A percentile compares a stretch with the other conserved stretches of the same genome.
Evolutionary conservation across 306 rosid genomes (phyloP).

Genomic region (Prunus fruticosa): DNA sequence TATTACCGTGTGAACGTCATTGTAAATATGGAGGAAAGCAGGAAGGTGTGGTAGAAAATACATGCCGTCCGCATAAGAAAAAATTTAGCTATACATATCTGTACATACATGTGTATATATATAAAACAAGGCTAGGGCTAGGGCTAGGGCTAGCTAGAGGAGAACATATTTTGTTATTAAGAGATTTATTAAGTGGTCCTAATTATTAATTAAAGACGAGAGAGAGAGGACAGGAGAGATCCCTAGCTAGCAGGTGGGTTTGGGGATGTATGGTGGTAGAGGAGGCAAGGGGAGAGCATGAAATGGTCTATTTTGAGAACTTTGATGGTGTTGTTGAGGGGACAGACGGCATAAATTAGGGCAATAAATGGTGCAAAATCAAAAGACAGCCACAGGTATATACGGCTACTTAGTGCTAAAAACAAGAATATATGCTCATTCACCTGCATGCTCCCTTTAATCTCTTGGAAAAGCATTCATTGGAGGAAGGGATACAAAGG

Average conservation of each 20-base stretch:
- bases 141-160: background rate
- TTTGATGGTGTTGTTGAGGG: conserved; percentile 59
- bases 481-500: conserved; percentile 30
- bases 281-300: conserved; percentile 36
- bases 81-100: background rate
- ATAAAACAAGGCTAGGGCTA: background rate
- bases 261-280: conserved; percentile 21
- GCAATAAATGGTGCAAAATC: conserved; percentile 19
- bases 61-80: no score
- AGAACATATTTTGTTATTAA: background rate
- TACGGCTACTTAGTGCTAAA: conserved; percentile 13
- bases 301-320: conserved; percentile 44
- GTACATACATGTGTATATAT: no score
- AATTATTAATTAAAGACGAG: background rate
- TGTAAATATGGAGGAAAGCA: no score
- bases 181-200: conserved; percentile 12
- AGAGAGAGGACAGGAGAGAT: conserved; percentile 31
- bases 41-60: no score
- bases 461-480: conserved; percentile 14
- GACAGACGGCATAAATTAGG: conserved; percentile 49
- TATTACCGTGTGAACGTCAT: no score
- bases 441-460: conserved; percentile 5
- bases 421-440: conserved; percentile 26
- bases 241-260: conserved; percentile 23
- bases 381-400: conserved; percentile 29